A percentile compares a stretch with the other conserved stretches of the same genome.
Conservation (phyloP, 768 basidiomycete species). For the Mycena metata region DNA sequence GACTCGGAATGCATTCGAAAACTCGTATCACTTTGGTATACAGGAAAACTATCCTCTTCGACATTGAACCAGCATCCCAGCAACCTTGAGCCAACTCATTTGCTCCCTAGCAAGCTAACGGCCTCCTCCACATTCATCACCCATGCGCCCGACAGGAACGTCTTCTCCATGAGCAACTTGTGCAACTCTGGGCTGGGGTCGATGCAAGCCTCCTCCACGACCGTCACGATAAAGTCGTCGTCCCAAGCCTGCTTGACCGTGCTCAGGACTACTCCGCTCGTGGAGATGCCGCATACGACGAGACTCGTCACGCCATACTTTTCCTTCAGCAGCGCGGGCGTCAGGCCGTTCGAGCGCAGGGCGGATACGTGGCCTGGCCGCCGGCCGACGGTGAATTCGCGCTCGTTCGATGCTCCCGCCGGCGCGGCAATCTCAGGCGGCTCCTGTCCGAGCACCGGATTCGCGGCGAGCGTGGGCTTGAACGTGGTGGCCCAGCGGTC, state of each 20-base stretch:
- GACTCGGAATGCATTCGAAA: too few relatives aligned
- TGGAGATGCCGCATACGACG: neutral
- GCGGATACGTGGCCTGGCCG: neutral
- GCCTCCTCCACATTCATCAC: neutral
- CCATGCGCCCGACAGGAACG: neutral
- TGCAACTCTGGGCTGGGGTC: neutral
- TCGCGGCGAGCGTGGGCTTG: too few relatives aligned
- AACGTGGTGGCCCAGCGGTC: too few relatives aligned
- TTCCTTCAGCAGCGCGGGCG: neutral
- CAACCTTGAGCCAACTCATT: too few relatives aligned
- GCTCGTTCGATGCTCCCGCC: neutral
- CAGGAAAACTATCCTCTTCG: too few relatives aligned
- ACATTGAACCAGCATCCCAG: too few relatives aligned
- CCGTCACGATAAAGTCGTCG: neutral
- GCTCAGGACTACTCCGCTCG: neutral
- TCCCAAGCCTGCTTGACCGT: conserved; percentile 6
- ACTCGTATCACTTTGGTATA: too few relatives aligned
- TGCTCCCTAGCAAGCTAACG: neutral
- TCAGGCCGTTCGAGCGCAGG: neutral
- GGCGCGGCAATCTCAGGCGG: too few relatives aligned
- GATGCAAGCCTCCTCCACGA: conserved; percentile 2
- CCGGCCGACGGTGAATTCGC: neutral
- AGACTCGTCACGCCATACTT: neutral
- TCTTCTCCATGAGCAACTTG: neutral
- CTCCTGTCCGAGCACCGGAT: too few relatives aligned